Percentiles rank a stretch among this genome's conserved stretches.
These are phyloP conservation scores for Pontederia crassipes DNA, from an alignment of 176 grass and related monocot genomes.

Conservation along the genomic window DNA sequence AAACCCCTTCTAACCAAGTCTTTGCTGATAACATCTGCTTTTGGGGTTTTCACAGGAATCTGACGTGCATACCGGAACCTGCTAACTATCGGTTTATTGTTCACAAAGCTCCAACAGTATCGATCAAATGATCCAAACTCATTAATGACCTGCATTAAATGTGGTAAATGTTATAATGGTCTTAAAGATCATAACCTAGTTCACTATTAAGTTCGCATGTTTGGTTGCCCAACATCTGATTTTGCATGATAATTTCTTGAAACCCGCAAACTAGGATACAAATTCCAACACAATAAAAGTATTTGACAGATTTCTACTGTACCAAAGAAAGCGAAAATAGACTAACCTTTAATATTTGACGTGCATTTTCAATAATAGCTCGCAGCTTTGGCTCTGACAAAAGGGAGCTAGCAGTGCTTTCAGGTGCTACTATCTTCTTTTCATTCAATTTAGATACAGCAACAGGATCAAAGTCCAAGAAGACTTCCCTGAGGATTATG, in stretches of 20 bases:
- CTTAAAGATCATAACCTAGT: background rate
- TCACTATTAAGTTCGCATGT: background rate
- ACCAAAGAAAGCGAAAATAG: background rate
- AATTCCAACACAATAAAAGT: no score
- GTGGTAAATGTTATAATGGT: no score
- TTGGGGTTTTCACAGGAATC: conserved; percentile 74
- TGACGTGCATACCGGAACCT: conserved; percentile 55
- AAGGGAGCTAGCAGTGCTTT: conserved; percentile 47
- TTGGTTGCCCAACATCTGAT: background rate
- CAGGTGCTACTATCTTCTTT: conserved; percentile 49
- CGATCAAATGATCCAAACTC: conserved; percentile 76
- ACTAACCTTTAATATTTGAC: conserved; percentile 61
- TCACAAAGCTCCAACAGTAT: conserved; percentile 93
- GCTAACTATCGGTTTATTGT: conserved; percentile 62
- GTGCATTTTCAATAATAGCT: conserved; percentile 64
- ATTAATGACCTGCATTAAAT: conserved; percentile 46
- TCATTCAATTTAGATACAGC: conserved; percentile 69
- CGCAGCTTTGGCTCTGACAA: conserved; percentile 80
- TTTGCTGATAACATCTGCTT: conserved; percentile 89
- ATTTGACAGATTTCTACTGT: background rate
- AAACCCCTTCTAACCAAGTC: conserved; percentile 76
- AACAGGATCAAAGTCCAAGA: conserved; percentile 59
- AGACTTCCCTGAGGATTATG: conserved; percentile 47
- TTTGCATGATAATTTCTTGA: background rate
- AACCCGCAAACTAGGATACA: conserved; percentile 2